Conservation (phyloP, 345 rosid genomes). For the Chamaenerion angustifolium region DNA sequence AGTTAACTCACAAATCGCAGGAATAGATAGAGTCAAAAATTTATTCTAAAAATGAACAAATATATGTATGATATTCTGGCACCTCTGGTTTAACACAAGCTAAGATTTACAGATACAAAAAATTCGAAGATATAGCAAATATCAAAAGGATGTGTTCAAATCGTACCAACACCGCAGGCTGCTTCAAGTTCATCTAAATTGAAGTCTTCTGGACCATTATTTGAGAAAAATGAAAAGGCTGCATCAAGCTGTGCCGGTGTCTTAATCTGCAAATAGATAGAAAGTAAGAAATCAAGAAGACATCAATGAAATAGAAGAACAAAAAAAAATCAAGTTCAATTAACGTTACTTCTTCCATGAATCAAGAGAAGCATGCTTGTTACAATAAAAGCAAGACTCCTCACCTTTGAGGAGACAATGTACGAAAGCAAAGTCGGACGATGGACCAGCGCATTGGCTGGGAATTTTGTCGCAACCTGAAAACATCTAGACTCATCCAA, state of each 20-base stretch:
- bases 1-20: constrained; percentile 10
- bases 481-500: too few species aligned
- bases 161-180: constrained; percentile 84
- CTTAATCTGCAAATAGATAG: constrained; percentile 43
- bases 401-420: constrained; percentile 57
- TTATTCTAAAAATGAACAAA: neutral
- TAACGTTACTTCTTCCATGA: neutral
- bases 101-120: too few species aligned
- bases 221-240: constrained; percentile 49
- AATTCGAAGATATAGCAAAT: neutral
- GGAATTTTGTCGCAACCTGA: constrained; percentile 21
- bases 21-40: neutral
- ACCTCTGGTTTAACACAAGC: neutral
- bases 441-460: constrained; percentile 63
- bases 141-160: neutral
- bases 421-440: constrained; percentile 58
- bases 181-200: constrained; percentile 63
- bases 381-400: neutral
- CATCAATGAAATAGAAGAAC: constrained; percentile 2
- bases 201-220: constrained; percentile 41
- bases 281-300: neutral
- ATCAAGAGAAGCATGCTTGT: neutral
- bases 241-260: constrained; percentile 81
- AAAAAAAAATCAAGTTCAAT: neutral
- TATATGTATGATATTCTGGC: neutral